Conservation (phyloP, 2,329 filamentous ascomycete species). For the Shiraia bambusicola region DNA sequence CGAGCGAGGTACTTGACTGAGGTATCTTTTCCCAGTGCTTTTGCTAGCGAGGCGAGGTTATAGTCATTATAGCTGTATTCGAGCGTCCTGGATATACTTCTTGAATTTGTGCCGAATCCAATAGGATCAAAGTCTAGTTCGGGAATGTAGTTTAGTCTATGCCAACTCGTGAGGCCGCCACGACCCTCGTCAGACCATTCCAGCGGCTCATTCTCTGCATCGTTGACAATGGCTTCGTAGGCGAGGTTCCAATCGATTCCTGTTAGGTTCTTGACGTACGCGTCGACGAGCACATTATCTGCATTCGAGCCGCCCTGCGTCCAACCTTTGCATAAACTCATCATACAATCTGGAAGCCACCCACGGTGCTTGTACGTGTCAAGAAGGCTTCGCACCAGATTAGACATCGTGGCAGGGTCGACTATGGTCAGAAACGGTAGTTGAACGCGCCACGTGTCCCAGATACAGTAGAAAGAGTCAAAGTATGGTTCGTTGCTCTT, state of each 20-base stretch:
- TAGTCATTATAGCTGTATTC: slow-evolving; percentile 51
- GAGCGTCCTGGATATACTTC: slow-evolving; percentile 45
- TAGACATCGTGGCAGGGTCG: slow-evolving; percentile 63
- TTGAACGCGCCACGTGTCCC: slow-evolving; percentile 51
- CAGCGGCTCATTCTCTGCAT: slow-evolving; percentile 43
- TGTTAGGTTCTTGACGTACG: slow-evolving; percentile 66
- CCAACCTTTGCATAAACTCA: slow-evolving; percentile 73
- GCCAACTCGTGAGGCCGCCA: slow-evolving; percentile 43
- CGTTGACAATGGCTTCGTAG: slow-evolving; percentile 43
- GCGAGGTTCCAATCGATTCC: slow-evolving; percentile 45
- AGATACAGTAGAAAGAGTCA: slow-evolving; percentile 62
- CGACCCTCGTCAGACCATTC: slow-evolving; percentile 44
- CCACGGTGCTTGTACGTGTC: slow-evolving; percentile 72
- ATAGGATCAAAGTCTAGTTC: slow-evolving; percentile 46
- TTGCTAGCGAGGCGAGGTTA: slow-evolving; percentile 64
- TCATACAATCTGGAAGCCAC: slow-evolving; percentile 74
- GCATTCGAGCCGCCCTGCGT: slow-evolving; percentile 78
- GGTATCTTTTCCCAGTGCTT: slow-evolving; percentile 57
- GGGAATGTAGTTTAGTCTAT: slow-evolving; percentile 41
- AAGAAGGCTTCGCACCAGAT: slow-evolving; percentile 70
- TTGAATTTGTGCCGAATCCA: slow-evolving; percentile 46
- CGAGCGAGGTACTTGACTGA: slow-evolving; percentile 59
- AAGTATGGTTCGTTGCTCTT: slow-evolving; percentile 48
- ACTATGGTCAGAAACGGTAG: slow-evolving; percentile 69
- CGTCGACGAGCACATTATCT: slow-evolving; percentile 69